Percentiles rank a stretch among this genome's conserved stretches.
phyloP scores from a whole-genome alignment of 2,329 filamentous ascomycete genomes.

The Fusarium graminum region DNA sequence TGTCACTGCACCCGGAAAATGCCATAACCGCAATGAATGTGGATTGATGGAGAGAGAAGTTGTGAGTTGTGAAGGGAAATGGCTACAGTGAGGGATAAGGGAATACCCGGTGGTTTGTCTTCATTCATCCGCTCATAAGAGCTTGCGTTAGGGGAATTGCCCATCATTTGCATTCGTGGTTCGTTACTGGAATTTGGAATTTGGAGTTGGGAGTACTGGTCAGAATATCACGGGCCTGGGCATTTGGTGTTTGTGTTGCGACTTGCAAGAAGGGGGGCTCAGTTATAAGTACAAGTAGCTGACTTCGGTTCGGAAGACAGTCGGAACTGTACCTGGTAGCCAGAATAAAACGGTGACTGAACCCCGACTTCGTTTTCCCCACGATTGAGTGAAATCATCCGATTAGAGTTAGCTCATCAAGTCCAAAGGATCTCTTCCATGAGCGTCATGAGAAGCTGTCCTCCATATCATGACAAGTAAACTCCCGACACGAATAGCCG shows the following conservation, averaged over 20 bases:
- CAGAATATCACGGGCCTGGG: conserved; percentile 25
- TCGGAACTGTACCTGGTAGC: conserved; percentile 11
- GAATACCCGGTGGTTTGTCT: conserved; percentile 39
- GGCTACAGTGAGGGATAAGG: conserved; percentile 39
- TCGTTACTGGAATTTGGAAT: conserved; percentile 7
- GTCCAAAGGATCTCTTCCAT: not conserved
- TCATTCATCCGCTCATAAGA: conserved; percentile 30
- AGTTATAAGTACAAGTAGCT: conserved; percentile 12
- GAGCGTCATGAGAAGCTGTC: conserved; percentile 30
- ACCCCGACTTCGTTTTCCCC: conserved; percentile 29
- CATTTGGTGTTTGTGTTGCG: conserved; percentile 17
- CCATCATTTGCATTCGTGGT: not conserved
- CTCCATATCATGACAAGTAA: conserved; percentile 41
- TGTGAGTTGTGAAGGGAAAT: conserved; percentile 8
- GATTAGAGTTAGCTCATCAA: conserved; percentile 17
- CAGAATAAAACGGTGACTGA: conserved; percentile 35
- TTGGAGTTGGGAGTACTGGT: conserved; percentile 23
- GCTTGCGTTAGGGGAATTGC: conserved; percentile 13
- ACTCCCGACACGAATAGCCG: conserved; percentile 49
- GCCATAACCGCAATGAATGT: conserved; percentile 27
- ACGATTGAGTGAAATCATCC: conserved; percentile 6
- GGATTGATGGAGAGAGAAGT: conserved; percentile 7
- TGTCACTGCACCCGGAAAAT: conserved; percentile 44
- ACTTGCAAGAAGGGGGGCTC: conserved; percentile 5
- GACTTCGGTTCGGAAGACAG: conserved; percentile 36